phyloP scores from a whole-genome alignment of 2,329 filamentous ascomycete species.

The Fusarium sp. region DNA sequence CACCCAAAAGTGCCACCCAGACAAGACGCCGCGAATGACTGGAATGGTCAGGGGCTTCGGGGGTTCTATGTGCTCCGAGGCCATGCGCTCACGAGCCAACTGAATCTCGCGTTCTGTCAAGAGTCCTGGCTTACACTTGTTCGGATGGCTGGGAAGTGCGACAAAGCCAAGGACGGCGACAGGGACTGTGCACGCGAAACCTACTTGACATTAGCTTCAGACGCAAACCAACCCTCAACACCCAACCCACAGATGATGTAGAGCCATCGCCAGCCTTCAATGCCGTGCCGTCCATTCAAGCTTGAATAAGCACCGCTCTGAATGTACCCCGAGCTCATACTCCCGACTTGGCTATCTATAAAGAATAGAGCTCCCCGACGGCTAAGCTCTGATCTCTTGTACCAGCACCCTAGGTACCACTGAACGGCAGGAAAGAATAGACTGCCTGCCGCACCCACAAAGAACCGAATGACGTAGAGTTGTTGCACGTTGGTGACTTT shows the following conservation, averaged over 20 bases:
- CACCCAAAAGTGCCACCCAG: slow-evolving; percentile 9
- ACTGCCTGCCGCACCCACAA: slow-evolving; percentile 52
- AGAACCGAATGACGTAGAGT: slow-evolving; percentile 54
- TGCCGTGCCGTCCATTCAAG: not conserved
- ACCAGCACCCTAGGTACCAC: slow-evolving; percentile 56
- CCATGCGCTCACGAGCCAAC: slow-evolving; percentile 48
- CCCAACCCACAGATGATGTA: not conserved
- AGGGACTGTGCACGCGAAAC: not conserved
- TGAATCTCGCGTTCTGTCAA: slow-evolving; percentile 43
- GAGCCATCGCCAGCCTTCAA: not conserved
- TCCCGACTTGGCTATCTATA: slow-evolving; percentile 55
- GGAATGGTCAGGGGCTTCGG: slow-evolving; percentile 12
- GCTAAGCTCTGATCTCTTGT: slow-evolving; percentile 54
- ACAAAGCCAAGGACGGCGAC: not conserved
- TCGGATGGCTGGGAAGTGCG: slow-evolving; percentile 48
- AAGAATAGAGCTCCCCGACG: slow-evolving; percentile 54
- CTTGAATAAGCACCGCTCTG: not conserved
- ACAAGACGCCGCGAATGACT: slow-evolving; percentile 11
- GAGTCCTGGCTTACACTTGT: slow-evolving; percentile 43
- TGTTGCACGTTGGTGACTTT: slow-evolving; percentile 47
- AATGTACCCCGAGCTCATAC: slow-evolving; percentile 57
- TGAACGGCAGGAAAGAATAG: slow-evolving; percentile 50
- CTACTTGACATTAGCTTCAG: not conserved
- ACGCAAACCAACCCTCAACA: not conserved
- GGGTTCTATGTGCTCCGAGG: slow-evolving; percentile 43